Evolutionary conservation across 2,329 filamentous ascomycete genomes (phyloP).

Genomic region (Mollisia scopiformis): DNA sequence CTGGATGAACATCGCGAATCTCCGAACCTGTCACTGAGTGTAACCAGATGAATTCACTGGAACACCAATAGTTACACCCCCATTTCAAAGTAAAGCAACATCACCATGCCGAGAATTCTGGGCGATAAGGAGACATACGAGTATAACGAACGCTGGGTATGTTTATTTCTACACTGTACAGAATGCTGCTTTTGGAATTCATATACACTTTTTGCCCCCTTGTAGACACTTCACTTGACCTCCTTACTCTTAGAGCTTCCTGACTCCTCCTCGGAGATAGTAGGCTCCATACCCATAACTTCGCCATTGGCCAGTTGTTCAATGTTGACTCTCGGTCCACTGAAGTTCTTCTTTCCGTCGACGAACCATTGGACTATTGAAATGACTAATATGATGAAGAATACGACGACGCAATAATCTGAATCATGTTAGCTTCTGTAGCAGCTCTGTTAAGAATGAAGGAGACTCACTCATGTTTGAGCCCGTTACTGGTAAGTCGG

Average conservation of each 20-base stretch:
- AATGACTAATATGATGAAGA: slow-evolving; percentile 45
- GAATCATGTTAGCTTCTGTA: not conserved
- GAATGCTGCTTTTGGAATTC: not conserved
- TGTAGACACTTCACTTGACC: not conserved
- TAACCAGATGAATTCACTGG: too few relatives aligned
- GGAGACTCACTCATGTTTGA: slow-evolving; percentile 61
- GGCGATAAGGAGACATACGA: too few relatives aligned
- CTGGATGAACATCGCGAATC: too few relatives aligned
- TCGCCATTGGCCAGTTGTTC: slow-evolving; percentile 33
- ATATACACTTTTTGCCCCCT: not conserved
- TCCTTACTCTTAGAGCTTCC: not conserved
- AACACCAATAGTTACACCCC: too few relatives aligned
- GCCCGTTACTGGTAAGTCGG: slow-evolving; percentile 56
- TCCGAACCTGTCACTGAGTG: too few relatives aligned
- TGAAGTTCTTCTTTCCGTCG: slow-evolving; percentile 64
- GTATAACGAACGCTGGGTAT: too few relatives aligned
- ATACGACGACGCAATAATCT: slow-evolving; percentile 38
- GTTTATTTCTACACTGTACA: not conserved
- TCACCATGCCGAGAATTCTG: too few relatives aligned
- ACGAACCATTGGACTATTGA: slow-evolving; percentile 58
- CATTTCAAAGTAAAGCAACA: too few relatives aligned
- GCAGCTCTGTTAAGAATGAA: not conserved
- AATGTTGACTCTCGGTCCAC: slow-evolving; percentile 44
- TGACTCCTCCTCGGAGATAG: not conserved
- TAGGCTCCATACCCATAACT: slow-evolving; percentile 17